Conservation (phyloP, 148 eudicot genomes). For the Rhododendron henanense region DNA sequence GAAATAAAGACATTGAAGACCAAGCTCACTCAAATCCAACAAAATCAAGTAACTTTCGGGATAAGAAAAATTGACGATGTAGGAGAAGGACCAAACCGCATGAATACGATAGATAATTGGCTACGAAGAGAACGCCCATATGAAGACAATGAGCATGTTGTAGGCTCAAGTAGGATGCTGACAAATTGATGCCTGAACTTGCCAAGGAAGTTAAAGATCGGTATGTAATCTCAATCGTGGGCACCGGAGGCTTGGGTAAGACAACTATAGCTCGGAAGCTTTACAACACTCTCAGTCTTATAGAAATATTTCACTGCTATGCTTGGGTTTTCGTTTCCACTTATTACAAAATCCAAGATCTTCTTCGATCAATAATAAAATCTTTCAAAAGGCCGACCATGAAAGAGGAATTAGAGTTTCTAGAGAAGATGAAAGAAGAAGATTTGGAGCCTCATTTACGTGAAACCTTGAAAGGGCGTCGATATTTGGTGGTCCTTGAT, state of each 20-base stretch:
- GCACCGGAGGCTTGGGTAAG: too few species aligned
- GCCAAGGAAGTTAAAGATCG: too few species aligned
- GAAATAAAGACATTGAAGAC: neutral
- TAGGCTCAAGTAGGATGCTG: too few species aligned
- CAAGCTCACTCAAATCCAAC: neutral
- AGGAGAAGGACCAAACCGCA: neutral
- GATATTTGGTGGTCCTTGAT: conserved; percentile 10
- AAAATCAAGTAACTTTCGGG: neutral
- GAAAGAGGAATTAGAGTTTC: neutral
- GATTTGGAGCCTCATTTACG: neutral
- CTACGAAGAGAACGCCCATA: too few species aligned
- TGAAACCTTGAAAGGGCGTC: neutral
- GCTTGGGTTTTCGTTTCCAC: neutral
- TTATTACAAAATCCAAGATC: neutral
- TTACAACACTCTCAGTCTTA: neutral
- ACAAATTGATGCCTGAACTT: too few species aligned
- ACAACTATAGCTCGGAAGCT: neutral
- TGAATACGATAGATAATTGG: neutral
- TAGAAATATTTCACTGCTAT: neutral
- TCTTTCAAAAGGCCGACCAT: neutral
- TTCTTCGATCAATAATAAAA: neutral
- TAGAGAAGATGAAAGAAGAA: conserved; percentile 1
- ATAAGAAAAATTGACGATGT: neutral
- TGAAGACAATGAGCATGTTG: too few species aligned
- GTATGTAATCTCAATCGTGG: too few species aligned